A percentile compares a stretch with the other conserved stretches of the same genome.
Evolutionary conservation across 164 flowering plant species (phyloP).

Genomic region (Dillenia suffruticosa): DNA sequence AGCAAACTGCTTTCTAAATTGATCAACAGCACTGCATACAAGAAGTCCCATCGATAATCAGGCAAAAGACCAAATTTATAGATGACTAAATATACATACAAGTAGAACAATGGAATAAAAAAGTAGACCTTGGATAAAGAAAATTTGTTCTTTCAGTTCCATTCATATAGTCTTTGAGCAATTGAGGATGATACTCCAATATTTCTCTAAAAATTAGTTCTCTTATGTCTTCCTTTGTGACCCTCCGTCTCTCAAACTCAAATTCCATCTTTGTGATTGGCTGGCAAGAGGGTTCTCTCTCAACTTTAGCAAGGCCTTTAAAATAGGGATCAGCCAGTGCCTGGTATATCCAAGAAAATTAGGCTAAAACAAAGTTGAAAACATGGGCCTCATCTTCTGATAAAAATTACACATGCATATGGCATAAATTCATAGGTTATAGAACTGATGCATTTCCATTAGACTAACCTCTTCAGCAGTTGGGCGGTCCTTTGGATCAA

Average conservation of each 20-base stretch:
- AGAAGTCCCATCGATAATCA: constrained; percentile 9
- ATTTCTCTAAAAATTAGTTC: constrained; percentile 85
- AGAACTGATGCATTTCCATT: background rate
- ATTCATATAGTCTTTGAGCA: constrained; percentile 69
- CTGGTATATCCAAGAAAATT: constrained; percentile 27
- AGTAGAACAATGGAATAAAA: constrained; percentile 2
- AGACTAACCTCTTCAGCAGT: constrained; percentile 84
- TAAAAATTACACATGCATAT: background rate
- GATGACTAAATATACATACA: background rate
- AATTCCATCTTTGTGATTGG: constrained; percentile 87
- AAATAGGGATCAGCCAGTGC: constrained; percentile 92
- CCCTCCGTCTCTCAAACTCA: constrained; percentile 88
- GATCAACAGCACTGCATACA: constrained; percentile 73
- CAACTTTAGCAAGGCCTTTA: constrained; percentile 74
- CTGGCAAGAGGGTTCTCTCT: constrained; percentile 91
- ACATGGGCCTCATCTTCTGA: background rate
- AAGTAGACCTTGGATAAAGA: constrained; percentile 78
- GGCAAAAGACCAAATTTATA: background rate
- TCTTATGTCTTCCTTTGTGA: constrained; percentile 80
- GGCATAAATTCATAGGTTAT: background rate
- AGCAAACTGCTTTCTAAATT: constrained; percentile 84
- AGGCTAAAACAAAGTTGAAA: background rate
- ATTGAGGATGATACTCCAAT: constrained; percentile 89
- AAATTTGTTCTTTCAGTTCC: constrained; percentile 83
- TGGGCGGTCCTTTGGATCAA: constrained; percentile 93